A percentile compares a stretch with the other conserved stretches of the same genome.
Evolutionary conservation across 164 flowering plant genomes (phyloP).

Genomic region (Protea cynaroides): DNA sequence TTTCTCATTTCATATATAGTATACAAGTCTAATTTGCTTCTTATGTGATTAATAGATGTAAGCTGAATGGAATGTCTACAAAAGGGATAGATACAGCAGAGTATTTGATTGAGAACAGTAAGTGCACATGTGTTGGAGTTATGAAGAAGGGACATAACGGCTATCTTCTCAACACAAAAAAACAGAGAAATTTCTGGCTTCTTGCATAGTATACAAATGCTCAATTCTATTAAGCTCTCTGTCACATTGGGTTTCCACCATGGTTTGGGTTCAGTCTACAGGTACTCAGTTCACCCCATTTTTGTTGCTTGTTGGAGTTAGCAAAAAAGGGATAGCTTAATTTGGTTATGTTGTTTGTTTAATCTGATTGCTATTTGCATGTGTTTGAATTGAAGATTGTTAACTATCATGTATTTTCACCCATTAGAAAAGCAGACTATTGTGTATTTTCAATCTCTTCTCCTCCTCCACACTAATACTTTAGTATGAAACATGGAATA

Average conservation of each 20-base stretch:
- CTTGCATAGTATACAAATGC: conserved; percentile 30
- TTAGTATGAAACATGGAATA: no score
- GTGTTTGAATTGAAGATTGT: no score
- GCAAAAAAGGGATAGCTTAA: not conserved
- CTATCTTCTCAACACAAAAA: conserved; percentile 62
- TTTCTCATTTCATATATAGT: not conserved
- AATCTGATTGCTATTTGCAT: not conserved
- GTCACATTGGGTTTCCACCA: not conserved
- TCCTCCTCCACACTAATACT: no score
- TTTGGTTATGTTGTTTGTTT: not conserved
- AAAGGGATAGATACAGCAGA: conserved; percentile 47
- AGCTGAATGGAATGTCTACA: conserved; percentile 26
- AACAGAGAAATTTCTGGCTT: conserved; percentile 67
- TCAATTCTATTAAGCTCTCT: not conserved
- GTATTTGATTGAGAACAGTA: conserved; percentile 64
- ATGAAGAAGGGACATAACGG: conserved; percentile 67
- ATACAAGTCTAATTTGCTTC: not conserved
- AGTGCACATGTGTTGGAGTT: conserved; percentile 66
- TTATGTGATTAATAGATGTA: conserved; percentile 11
- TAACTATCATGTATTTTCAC: not conserved
- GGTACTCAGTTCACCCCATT: not conserved
- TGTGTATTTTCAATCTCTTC: not conserved
- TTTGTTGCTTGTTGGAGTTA: not conserved
- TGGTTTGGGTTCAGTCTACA: not conserved
- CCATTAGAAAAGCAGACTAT: no score